These are phyloP conservation scores for Polygonum maritimum DNA, from an alignment of 148 eudicot species.

Conservation along the genomic window DNA sequence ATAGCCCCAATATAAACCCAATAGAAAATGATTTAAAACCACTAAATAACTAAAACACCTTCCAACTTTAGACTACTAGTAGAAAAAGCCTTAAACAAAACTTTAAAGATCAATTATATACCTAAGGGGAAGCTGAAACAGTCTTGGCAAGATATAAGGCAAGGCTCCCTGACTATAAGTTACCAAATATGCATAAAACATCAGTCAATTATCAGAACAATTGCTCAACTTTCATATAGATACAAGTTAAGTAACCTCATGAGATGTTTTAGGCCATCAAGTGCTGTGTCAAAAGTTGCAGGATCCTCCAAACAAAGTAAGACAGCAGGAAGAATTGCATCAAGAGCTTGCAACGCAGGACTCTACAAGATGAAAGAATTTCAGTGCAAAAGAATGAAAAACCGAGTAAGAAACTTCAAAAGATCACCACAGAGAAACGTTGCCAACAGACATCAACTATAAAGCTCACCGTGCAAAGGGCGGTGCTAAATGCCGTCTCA, in stretches of 20 bases:
- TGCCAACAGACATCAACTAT: constrained; percentile 7
- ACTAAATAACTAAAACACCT: too few relatives aligned
- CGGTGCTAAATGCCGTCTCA: constrained; percentile 65
- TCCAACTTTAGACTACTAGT: too few relatives aligned
- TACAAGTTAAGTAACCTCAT: constrained; percentile 42
- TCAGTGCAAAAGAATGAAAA: neutral
- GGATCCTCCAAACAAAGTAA: constrained; percentile 94
- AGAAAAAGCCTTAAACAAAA: neutral
- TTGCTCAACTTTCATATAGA: neutral
- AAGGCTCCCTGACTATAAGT: constrained; percentile 74
- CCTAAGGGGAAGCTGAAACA: constrained; percentile 87
- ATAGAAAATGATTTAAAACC: too few relatives aligned
- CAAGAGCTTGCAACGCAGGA: constrained; percentile 98
- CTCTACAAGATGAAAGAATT: constrained; percentile 34
- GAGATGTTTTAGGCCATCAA: constrained; percentile 98
- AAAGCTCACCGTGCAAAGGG: constrained; percentile 69
- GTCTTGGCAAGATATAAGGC: constrained; percentile 96
- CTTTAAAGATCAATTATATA: constrained; percentile 21
- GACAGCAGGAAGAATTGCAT: constrained; percentile 93
- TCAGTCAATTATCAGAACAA: constrained; percentile 9
- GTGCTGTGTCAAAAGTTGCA: constrained; percentile 78
- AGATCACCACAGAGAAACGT: neutral
- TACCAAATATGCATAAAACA: constrained; percentile 6
- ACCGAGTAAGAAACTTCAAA: neutral
- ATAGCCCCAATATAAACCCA: too few relatives aligned